phyloP scores from a whole-genome alignment of 202 grass and related monocot genomes.

The Zoysia matrella region DNA sequence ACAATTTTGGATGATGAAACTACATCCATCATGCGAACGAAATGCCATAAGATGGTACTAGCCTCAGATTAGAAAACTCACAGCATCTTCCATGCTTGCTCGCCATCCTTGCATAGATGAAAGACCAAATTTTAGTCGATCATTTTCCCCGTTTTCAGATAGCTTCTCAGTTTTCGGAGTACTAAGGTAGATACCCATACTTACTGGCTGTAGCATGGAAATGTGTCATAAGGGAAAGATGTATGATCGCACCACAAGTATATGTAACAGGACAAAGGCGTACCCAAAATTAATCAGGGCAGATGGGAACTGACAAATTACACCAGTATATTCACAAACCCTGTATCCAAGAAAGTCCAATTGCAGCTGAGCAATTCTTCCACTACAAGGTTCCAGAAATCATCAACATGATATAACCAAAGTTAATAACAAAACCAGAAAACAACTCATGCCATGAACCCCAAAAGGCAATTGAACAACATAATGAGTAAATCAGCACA shows the following conservation, averaged over 20 bases:
- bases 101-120: slow-evolving; percentile 99
- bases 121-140: slow-evolving; percentile 73
- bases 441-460: background rate
- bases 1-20: slow-evolving; percentile 13
- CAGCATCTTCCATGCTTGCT: slow-evolving; percentile 96
- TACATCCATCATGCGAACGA: slow-evolving; percentile 15
- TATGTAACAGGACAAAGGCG: slow-evolving; percentile 27
- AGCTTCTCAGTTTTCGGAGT: slow-evolving; percentile 85
- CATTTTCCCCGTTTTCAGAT: slow-evolving; percentile 78
- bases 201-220: slow-evolving; percentile 37
- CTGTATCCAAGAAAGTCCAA: slow-evolving; percentile 8
- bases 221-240: slow-evolving; percentile 6
- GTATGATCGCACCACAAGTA: background rate
- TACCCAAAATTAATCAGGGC: slow-evolving; percentile 30
- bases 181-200: slow-evolving; percentile 93
- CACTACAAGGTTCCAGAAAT: slow-evolving; percentile 8
- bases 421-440: slow-evolving; percentile 9
- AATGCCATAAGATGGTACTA: slow-evolving; percentile 18
- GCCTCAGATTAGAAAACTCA: slow-evolving; percentile 54
- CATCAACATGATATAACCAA: slow-evolving; percentile 2
- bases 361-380: background rate
- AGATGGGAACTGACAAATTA: slow-evolving; percentile 16
- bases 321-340: background rate
- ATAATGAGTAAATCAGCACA: background rate
- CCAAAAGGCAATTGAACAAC: background rate